Evolutionary conservation across 306 rosid genomes (phyloP).

Genomic region (Spatholobus suberectus): DNA sequence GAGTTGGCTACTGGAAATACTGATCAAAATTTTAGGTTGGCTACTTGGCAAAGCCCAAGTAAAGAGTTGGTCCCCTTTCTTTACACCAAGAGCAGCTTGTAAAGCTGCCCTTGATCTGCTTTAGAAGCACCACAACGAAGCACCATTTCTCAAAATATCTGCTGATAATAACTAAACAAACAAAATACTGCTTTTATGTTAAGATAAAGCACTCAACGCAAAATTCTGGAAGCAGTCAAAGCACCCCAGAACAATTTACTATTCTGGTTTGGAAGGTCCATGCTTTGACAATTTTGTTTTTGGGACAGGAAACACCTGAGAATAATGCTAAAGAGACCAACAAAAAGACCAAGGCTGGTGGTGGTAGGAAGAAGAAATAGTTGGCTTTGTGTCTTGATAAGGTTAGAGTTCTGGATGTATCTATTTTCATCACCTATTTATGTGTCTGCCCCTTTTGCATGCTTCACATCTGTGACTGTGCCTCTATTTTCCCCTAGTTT

Average conservation of each 20-base stretch:
- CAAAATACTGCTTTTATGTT: neutral
- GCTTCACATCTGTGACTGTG: neutral
- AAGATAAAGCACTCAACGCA: neutral
- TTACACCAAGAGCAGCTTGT: neutral
- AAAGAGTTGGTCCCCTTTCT: neutral
- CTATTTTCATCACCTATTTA: neutral
- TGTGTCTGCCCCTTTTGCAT: conserved; percentile 6
- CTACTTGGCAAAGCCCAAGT: neutral
- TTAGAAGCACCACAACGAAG: conserved; percentile 1
- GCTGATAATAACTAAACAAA: neutral
- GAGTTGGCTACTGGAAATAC: neutral
- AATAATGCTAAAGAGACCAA: conserved; percentile 56
- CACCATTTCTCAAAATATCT: neutral
- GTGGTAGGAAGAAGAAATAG: conserved; percentile 71
- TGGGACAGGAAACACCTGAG: conserved; percentile 64
- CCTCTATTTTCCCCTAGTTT: neutral
- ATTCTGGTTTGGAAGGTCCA: conserved; percentile 11
- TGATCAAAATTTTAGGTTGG: conserved; percentile 1
- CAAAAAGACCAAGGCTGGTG: conserved; percentile 64
- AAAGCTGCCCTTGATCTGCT: conserved; percentile 8
- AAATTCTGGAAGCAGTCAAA: neutral
- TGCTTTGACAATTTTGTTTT: conserved; percentile 18
- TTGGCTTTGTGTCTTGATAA: conserved; percentile 39
- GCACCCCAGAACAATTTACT: neutral
- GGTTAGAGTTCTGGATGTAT: conserved; percentile 42